Percentiles rank a stretch among this genome's conserved stretches.
Evolutionary conservation across 2,329 filamentous ascomycete genomes (phyloP).

Genomic region (Taxawa tesnikishii): DNA sequence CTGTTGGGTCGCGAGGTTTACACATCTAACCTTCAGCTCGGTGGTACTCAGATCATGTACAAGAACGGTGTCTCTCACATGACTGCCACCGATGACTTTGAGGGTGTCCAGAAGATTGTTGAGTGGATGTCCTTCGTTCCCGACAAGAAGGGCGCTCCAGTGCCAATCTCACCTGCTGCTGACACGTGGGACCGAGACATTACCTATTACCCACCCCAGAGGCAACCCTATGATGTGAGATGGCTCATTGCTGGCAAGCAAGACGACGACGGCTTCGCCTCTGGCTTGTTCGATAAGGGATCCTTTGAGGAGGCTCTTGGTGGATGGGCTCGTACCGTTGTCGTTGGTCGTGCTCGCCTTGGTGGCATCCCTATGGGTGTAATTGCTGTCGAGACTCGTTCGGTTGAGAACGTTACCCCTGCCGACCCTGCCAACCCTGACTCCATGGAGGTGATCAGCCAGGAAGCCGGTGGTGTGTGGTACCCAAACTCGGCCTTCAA

Average conservation of each 20-base stretch:
- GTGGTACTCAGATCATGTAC: constrained; percentile 99
- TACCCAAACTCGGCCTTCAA: constrained; percentile 99
- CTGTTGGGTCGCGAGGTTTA: constrained; percentile 95
- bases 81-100: constrained; percentile 95
- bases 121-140: constrained; percentile 97
- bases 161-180: constrained; percentile 77
- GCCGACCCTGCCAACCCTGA: constrained; percentile 97
- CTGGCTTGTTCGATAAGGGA: constrained; percentile 89
- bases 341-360: constrained; percentile 89
- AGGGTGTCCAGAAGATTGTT: constrained; percentile 93
- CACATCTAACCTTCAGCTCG: constrained; percentile 96
- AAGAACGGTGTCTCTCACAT: constrained; percentile 99
- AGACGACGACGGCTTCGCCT: constrained; percentile 72
- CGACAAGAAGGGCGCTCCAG: constrained; percentile 83
- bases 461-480: constrained; percentile 97
- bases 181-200: constrained; percentile 93
- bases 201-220: constrained; percentile 65
- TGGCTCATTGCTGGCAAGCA: constrained; percentile 86
- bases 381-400: constrained; percentile 89
- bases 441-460: constrained; percentile 88
- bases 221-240: constrained; percentile 82
- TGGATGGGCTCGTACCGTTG: constrained; percentile 93
- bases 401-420: constrained; percentile 91
- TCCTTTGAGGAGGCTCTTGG: constrained; percentile 95
- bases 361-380: constrained; percentile 98